A percentile compares a stretch with the other conserved stretches of the same genome.
These are phyloP conservation scores for Daldinia vernicosa DNA, from an alignment of 495 filamentous ascomycete species.

Conservation along the genomic window DNA sequence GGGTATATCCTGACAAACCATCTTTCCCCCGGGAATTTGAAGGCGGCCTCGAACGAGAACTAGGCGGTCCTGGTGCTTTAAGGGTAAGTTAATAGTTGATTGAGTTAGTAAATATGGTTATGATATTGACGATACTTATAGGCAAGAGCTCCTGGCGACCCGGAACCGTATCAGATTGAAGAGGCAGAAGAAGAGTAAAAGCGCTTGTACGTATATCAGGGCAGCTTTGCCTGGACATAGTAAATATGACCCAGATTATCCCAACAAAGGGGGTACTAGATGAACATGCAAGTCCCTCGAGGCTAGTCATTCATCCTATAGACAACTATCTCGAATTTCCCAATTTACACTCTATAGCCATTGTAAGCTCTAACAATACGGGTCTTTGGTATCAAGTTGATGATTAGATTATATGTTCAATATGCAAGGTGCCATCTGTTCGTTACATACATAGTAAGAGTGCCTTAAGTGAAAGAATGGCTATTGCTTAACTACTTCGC, in stretches of 20 bases:
- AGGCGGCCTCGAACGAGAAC: conserved; percentile 82
- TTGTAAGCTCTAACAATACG: background rate
- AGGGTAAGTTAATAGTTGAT: conserved; percentile 54
- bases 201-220: conserved; percentile 22
- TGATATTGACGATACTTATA: conserved; percentile 33
- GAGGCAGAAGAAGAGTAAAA: conserved; percentile 34
- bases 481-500: background rate
- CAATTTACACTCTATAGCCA: background rate
- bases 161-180: conserved; percentile 51
- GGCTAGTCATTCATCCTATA: background rate
- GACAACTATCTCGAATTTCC: background rate
- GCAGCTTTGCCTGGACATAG: background rate
- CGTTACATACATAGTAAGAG: background rate
- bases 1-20: conserved; percentile 85
- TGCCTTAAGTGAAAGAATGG: background rate
- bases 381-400: background rate
- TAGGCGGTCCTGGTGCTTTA: conserved; percentile 72
- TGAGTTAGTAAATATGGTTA: background rate
- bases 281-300: background rate
- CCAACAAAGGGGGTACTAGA: background rate
- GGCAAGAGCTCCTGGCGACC: conserved; percentile 55
- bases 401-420: background rate
- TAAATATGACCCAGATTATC: conserved; percentile 7
- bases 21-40: conserved; percentile 81
- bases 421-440: background rate